phyloP scores from a whole-genome alignment of 2,329 filamentous ascomycete genomes.

The Colletotrichum sansevieriae region DNA sequence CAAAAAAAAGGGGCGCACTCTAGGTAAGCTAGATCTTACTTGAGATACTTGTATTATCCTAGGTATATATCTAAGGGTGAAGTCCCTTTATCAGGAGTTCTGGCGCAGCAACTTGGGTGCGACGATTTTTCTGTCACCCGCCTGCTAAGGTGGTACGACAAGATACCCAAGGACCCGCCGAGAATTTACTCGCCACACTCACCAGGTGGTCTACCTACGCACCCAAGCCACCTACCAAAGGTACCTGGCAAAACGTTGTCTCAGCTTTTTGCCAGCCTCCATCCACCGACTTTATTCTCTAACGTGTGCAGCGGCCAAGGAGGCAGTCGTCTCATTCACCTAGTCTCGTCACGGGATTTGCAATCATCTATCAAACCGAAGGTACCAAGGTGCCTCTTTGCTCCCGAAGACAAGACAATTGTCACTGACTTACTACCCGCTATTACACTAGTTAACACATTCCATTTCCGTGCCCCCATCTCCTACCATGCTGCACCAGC shows the following conservation, averaged over 20 bases:
- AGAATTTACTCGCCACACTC: not conserved
- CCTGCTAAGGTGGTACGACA: no score
- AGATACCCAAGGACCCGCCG: not conserved
- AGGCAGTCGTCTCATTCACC: not conserved
- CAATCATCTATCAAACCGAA: not conserved
- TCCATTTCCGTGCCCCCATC: slow-evolving; percentile 9
- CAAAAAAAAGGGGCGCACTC: no score
- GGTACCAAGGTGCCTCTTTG: not conserved
- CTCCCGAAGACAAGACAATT: not conserved
- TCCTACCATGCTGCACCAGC: slow-evolving; percentile 29
- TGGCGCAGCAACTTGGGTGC: no score
- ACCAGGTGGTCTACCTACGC: no score
- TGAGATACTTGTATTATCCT: no score
- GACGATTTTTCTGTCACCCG: no score
- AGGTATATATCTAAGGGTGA: no score
- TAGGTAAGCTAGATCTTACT: no score
- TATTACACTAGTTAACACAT: not conserved
- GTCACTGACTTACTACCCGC: not conserved
- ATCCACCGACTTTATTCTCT: no score
- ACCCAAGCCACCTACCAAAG: not conserved
- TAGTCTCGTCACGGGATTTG: not conserved
- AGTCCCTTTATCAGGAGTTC: no score
- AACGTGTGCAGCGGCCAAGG: not conserved
- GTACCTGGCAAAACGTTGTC: not conserved
- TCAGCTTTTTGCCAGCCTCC: not conserved